Conservation (phyloP, 106 monocot genomes). For the Gastrodia elata region DNA sequence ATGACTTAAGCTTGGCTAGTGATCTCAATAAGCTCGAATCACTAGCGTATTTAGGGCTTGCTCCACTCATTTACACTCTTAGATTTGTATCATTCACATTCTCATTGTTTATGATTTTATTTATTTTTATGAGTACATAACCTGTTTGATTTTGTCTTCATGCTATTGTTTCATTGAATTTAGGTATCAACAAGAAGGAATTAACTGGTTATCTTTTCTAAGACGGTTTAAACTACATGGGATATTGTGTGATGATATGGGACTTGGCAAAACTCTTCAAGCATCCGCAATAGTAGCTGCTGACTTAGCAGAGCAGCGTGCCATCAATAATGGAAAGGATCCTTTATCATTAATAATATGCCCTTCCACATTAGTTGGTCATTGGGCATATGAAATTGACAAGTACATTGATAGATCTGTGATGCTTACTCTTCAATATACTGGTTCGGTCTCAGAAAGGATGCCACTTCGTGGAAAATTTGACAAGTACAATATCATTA, state of each 20-base stretch:
- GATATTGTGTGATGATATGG: constrained; percentile 99
- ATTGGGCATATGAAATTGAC: constrained; percentile 98
- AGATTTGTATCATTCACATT: not conserved
- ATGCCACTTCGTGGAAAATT: constrained; percentile 48
- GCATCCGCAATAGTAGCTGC: constrained; percentile 93
- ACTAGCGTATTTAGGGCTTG: too few relatives aligned
- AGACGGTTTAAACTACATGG: constrained; percentile 97
- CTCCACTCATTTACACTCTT: too few relatives aligned
- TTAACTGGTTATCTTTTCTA: constrained; percentile 96
- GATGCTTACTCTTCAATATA: constrained; percentile 68
- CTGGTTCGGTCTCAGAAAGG: constrained; percentile 77
- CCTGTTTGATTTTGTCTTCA: not conserved
- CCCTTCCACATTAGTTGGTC: constrained; percentile 89
- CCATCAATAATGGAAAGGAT: constrained; percentile 24
- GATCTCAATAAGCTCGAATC: too few relatives aligned
- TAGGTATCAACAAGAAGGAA: constrained; percentile 99
- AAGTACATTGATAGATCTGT: constrained; percentile 77
- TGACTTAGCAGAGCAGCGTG: constrained; percentile 64
- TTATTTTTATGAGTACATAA: not conserved
- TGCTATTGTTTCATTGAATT: constrained; percentile 5
- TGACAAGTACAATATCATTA: constrained; percentile 68
- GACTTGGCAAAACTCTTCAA: constrained; percentile 97
- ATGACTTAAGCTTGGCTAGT: too few relatives aligned
- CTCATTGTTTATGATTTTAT: not conserved
- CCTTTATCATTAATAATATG: constrained; percentile 67